Evolutionary conservation across 2,329 filamentous ascomycete genomes (phyloP), one percentile per base, ranked within the genome.

Genomic region (Neocatenulostroma microsporum): DNA sequence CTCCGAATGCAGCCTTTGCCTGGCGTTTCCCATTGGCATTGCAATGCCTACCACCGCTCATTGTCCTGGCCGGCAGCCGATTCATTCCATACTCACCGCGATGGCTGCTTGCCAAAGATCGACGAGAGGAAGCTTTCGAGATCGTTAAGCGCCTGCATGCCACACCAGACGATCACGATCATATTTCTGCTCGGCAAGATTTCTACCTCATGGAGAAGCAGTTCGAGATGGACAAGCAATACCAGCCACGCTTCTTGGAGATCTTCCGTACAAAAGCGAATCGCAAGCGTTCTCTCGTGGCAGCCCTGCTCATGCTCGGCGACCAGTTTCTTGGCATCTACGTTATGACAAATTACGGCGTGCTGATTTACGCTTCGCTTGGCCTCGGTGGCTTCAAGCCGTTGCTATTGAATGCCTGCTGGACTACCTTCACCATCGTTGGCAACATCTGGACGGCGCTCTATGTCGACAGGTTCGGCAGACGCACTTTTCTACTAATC

Each of bases 1-100:
- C 54, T 3, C 48, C 55, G 0, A 42, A 51, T 8, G 55, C 57
- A 1, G 50, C 52, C 1, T 64, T 66, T 35, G 47, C 62, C 6
- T 73, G 70, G 69, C 54, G 64, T 10, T 66, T 67, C 36, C 63
- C 64, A 1, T 52, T 70, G 3, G 64, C 65, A 0, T 60, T 69
- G 31, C 66, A 69, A 44, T 57, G 53, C 21, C 49, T 60, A 3
- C 62, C 62, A 13, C 57, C 66, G 0, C 36, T 67, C 4, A 48
- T 66, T 9, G 55, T 69, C 3, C 54, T 68, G 0, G 48, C 53
- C 11, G 61, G 61, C 12, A 61, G 54, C 24, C 53, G 51, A 6
- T 61, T 55, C 46, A 54, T 70, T 8, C 62, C 61, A 1, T 63
- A 58, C 36, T 66, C 62, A 10, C 66, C 66, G 8, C 58, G 65